Percentiles rank a stretch among this genome's conserved stretches.
These are phyloP conservation scores for Alopecurus myosuroides DNA, from an alignment of 176 grass and related monocot genomes.

Conservation along the genomic window DNA sequence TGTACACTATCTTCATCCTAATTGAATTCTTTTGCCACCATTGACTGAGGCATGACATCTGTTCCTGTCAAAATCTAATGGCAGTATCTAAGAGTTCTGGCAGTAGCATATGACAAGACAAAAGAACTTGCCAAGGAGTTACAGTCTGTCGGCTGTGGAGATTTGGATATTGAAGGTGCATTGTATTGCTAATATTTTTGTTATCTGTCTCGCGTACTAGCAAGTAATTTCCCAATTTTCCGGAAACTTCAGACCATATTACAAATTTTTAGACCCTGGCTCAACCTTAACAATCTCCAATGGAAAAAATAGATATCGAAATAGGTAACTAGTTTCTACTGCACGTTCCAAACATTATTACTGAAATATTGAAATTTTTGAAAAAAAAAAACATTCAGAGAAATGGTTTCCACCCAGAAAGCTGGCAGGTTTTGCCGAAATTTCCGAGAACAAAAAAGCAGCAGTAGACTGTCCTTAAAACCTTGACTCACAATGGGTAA, in stretches of 20 bases:
- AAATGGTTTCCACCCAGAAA: neutral
- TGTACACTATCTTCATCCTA: slow-evolving; percentile 19
- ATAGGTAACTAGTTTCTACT: neutral
- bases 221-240: neutral
- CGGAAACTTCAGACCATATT: neutral
- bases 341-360: neutral
- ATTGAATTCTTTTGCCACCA: slow-evolving; percentile 12
- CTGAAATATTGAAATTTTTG: neutral
- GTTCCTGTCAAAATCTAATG: slow-evolving; percentile 36
- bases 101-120: slow-evolving; percentile 90
- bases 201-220: neutral
- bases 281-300: neutral
- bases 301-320: neutral
- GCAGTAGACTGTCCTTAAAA: neutral
- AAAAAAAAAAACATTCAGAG: neutral
- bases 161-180: slow-evolving; percentile 96
- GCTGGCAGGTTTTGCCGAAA: neutral
- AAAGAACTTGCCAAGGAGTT: slow-evolving; percentile 93
- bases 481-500: neutral
- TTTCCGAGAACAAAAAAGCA: neutral
- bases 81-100: slow-evolving; percentile 90
- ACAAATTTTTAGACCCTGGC: neutral
- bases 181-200: slow-evolving; percentile 2
- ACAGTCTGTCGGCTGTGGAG: slow-evolving; percentile 93
- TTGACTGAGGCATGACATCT: slow-evolving; percentile 11